phyloP scores from a whole-genome alignment of 2,329 filamentous ascomycete species.

The Colletotrichum aenigma region DNA sequence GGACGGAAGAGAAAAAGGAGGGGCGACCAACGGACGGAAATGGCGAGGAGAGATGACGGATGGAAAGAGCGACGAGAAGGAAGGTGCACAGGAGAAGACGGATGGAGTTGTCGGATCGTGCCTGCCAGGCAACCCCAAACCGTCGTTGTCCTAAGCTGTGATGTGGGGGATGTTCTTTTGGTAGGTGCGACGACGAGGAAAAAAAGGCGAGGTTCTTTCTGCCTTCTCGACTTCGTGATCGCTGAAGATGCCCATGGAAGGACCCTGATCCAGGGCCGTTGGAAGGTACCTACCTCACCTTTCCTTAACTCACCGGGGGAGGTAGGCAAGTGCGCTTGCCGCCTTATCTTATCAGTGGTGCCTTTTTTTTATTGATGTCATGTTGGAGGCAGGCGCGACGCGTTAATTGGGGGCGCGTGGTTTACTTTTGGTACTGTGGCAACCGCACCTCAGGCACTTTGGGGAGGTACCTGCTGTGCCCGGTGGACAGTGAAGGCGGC shows the following conservation, averaged over 20 bases:
- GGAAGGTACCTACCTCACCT: neutral
- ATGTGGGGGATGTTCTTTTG: neutral
- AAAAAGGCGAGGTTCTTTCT: neutral
- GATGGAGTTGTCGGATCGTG: neutral
- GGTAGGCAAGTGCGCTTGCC: neutral
- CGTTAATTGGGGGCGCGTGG: conserved; percentile 1
- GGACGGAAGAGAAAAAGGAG: neutral
- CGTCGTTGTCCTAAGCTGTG: neutral
- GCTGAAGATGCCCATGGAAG: neutral
- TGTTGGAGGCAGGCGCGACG: neutral
- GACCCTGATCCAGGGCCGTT: neutral
- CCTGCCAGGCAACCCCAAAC: neutral
- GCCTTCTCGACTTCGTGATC: neutral
- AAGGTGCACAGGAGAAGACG: neutral
- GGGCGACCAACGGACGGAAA: neutral
- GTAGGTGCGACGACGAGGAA: neutral
- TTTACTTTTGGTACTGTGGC: neutral
- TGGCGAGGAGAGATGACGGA: neutral
- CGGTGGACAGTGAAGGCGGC: neutral
- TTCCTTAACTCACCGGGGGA: neutral
- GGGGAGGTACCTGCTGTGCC: no score
- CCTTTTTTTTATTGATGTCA: conserved; percentile 2
- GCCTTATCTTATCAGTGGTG: conserved; percentile 9
- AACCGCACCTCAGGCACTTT: neutral
- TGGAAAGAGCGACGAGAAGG: neutral